phyloP scores from a whole-genome alignment of 352 stramenopile species.

The Proteromonas lacertae region DNA sequence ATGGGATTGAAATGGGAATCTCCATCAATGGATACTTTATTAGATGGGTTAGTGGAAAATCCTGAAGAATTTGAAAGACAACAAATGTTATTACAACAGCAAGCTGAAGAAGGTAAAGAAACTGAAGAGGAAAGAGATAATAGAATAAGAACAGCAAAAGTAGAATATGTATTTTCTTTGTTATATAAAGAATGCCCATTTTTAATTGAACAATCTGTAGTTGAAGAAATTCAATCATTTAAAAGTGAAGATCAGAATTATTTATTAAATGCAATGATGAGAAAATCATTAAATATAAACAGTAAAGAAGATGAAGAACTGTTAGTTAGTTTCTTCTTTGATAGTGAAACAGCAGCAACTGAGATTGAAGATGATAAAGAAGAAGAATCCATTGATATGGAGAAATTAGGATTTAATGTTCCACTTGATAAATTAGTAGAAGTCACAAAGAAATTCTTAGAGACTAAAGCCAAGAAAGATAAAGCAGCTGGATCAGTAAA shows the following conservation, averaged over 20 bases:
- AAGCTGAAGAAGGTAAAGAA: conserved; percentile 9
- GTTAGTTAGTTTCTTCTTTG: not conserved
- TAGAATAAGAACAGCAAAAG: not conserved
- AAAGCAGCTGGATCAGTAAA: conserved; percentile 1
- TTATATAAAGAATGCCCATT: conserved; percentile 14
- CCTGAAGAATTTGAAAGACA: not conserved
- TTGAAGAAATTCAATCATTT: conserved; percentile 5
- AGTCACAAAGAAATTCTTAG: conserved; percentile 10
- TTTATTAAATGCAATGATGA: too few relatives aligned
- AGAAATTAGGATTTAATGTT: too few relatives aligned
- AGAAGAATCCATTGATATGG: conserved; percentile 4
- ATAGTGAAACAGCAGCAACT: not conserved
- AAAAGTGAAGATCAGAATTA: not conserved
- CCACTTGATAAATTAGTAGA: conserved; percentile 4
- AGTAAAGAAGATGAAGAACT: not conserved
- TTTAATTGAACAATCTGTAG: too few relatives aligned
- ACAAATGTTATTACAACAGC: not conserved
- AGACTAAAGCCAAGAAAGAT: conserved; percentile 11
- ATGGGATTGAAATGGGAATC: conserved; percentile 33
- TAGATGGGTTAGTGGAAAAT: not conserved
- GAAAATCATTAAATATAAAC: not conserved
- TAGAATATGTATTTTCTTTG: not conserved
- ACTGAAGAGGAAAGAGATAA: conserved; percentile 11
- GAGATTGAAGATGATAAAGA: too few relatives aligned
- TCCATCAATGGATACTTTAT: conserved; percentile 11